A percentile compares a stretch with the other conserved stretches of the same genome.
Conservation (phyloP, 495 filamentous ascomycete species). For the Xylaria palmicola region DNA sequence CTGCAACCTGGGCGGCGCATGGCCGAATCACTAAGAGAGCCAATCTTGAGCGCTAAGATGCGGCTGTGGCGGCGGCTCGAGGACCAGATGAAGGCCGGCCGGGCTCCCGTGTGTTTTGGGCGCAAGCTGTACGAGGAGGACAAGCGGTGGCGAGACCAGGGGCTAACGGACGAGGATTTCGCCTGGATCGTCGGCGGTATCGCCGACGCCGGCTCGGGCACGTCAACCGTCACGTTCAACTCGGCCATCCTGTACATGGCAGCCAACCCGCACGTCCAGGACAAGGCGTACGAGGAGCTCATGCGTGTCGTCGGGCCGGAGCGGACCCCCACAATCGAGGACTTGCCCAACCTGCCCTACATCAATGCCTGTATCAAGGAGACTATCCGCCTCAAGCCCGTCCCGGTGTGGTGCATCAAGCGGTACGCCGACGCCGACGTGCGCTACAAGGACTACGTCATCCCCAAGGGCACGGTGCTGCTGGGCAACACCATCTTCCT, state of each 20-base stretch:
- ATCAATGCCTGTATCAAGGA: conserved; percentile 44
- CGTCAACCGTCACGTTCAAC: conserved; percentile 51
- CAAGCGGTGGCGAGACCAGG: conserved; percentile 18
- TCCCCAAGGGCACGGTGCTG: conserved; percentile 29
- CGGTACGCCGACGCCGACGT: conserved; percentile 45
- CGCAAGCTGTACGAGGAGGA: conserved; percentile 21
- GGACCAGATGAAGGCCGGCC: conserved; percentile 28
- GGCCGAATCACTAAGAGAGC: conserved; percentile 9
- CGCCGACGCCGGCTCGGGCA: conserved; percentile 52
- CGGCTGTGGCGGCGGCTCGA: conserved; percentile 36
- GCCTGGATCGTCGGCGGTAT: background rate
- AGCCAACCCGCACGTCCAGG: conserved; percentile 12
- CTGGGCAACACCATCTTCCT: conserved; percentile 20
- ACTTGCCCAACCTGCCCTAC: conserved; percentile 46
- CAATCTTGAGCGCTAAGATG: conserved; percentile 42
- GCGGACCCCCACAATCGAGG: conserved; percentile 27
- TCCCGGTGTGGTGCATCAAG: conserved; percentile 43
- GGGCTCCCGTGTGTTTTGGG: conserved; percentile 21
- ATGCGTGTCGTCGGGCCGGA: conserved; percentile 44
- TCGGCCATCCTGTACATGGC: conserved; percentile 49
- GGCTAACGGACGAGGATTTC: conserved; percentile 10
- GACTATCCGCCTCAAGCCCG: conserved; percentile 51
- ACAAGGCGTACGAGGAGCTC: conserved; percentile 42
- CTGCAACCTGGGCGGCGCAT: conserved; percentile 18
- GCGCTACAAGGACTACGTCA: conserved; percentile 37